These are phyloP conservation scores for Zygoascus tannicola DNA, from an alignment of 805 yeast species.

Conservation along the genomic window DNA sequence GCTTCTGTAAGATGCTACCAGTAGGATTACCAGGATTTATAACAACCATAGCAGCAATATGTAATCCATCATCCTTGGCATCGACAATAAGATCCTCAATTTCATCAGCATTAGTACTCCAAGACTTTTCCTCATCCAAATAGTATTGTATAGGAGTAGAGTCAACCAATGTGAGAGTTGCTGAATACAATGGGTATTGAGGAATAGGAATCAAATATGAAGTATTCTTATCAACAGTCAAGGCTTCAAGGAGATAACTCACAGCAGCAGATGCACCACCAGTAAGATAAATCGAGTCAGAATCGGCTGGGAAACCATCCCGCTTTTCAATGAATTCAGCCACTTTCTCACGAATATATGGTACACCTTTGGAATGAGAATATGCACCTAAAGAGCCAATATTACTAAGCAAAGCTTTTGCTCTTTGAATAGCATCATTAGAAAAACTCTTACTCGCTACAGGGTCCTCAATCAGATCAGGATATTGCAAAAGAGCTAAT, in stretches of 20 bases:
- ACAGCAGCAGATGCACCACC: slow-evolving; percentile 96
- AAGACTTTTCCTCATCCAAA: slow-evolving; percentile 66
- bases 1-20: slow-evolving; percentile 65
- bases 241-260: slow-evolving; percentile 59
- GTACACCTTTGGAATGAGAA: slow-evolving; percentile 86
- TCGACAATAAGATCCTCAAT: slow-evolving; percentile 22
- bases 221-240: slow-evolving; percentile 57
- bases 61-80: slow-evolving; percentile 14
- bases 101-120: slow-evolving; percentile 70
- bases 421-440: slow-evolving; percentile 65
- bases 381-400: slow-evolving; percentile 91
- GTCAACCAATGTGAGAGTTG: slow-evolving; percentile 78
- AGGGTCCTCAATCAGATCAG: slow-evolving; percentile 44
- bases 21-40: slow-evolving; percentile 99
- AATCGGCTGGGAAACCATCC: slow-evolving; percentile 62
- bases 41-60: slow-evolving; percentile 76
- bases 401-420: slow-evolving; percentile 46
- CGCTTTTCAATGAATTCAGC: slow-evolving; percentile 72
- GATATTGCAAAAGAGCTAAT: slow-evolving; percentile 76
- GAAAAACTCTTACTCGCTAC: slow-evolving; percentile 34
- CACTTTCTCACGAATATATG: slow-evolving; percentile 60
- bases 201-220: slow-evolving; percentile 87
- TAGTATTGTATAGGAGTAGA: slow-evolving; percentile 81
- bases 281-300: slow-evolving; percentile 73
- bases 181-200: slow-evolving; percentile 94